These are phyloP conservation scores for Nicotiana benthamiana DNA, from an alignment of 257 asterid species.

Conservation along the genomic window DNA sequence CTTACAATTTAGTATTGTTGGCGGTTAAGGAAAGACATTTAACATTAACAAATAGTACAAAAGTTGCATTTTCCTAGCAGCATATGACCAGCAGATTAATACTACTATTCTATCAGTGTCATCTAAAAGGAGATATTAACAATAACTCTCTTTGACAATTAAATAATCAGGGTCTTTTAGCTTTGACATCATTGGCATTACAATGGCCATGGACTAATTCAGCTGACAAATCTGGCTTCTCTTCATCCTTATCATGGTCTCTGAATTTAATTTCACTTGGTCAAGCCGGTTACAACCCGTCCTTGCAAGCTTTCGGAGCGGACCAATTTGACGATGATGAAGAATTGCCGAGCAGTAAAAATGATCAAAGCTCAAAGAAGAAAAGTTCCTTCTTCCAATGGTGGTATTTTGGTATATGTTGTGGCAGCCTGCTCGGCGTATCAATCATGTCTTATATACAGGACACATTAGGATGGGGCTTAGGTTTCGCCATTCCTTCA, in stretches of 20 bases:
- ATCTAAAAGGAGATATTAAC: not conserved
- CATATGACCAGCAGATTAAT: not conserved
- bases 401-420: constrained; percentile 89
- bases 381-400: constrained; percentile 77
- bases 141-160: not conserved
- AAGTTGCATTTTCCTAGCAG: not conserved
- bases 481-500: constrained; percentile 81
- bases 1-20: too few relatives aligned
- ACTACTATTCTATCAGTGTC: not conserved
- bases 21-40: not conserved
- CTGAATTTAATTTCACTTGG: constrained; percentile 76
- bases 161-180: constrained; percentile 54
- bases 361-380: constrained; percentile 21
- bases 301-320: constrained; percentile 87
- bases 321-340: constrained; percentile 54
- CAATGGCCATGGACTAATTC: constrained; percentile 49
- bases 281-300: constrained; percentile 80
- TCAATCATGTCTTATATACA: constrained; percentile 77
- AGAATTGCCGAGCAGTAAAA: constrained; percentile 29
- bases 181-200: constrained; percentile 59
- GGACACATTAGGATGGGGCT: constrained; percentile 82
- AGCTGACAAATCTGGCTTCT: constrained; percentile 20
- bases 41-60: not conserved
- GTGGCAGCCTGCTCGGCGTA: constrained; percentile 79
- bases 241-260: constrained; percentile 46